These are phyloP conservation scores for Penicillium sp. DNA, from an alignment of 2,329 filamentous ascomycete species.

Conservation along the genomic window DNA sequence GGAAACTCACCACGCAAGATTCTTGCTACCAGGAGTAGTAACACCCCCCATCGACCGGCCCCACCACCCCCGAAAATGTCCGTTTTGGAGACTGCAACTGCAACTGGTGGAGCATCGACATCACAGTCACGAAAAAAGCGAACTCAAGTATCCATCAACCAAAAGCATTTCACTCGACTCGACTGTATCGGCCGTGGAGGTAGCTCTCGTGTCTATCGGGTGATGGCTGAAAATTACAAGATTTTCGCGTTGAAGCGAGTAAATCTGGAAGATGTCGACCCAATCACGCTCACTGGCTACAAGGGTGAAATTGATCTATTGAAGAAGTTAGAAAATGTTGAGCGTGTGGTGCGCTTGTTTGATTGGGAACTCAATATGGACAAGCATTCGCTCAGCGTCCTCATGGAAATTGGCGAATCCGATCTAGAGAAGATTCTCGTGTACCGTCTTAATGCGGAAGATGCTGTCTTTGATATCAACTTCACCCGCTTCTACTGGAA, in stretches of 20 bases:
- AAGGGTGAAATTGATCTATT: constrained; percentile 95
- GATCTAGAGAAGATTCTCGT: constrained; percentile 86
- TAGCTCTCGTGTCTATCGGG: constrained; percentile 90
- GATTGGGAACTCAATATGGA: constrained; percentile 94
- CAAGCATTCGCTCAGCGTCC: constrained; percentile 82
- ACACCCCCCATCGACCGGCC: constrained; percentile 76
- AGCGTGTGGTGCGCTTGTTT: constrained; percentile 84
- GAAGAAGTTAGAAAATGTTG: constrained; percentile 76
- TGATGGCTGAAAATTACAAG: constrained; percentile 95
- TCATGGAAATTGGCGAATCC: constrained; percentile 97
- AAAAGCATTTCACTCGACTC: constrained; percentile 84
- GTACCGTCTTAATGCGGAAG: constrained; percentile 68
- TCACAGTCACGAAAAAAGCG: constrained; percentile 73
- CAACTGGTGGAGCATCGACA: constrained; percentile 75
- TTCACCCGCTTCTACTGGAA: constrained; percentile 99
- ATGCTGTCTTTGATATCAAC: constrained; percentile 76
- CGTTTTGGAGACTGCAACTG: constrained; percentile 86
- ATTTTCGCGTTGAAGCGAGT: constrained; percentile 94
- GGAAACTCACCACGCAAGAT: constrained; percentile 47
- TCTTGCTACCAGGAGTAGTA: constrained; percentile 57
- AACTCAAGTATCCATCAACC: constrained; percentile 83
- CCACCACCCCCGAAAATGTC: constrained; percentile 94
- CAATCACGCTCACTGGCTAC: constrained; percentile 78
- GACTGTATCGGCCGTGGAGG: constrained; percentile 91
- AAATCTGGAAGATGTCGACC: constrained; percentile 85